A percentile compares a stretch with the other conserved stretches of the same genome.
Conservation (phyloP, 1,139 yeast genomes). For the Hanseniaspora sp. region DNA sequence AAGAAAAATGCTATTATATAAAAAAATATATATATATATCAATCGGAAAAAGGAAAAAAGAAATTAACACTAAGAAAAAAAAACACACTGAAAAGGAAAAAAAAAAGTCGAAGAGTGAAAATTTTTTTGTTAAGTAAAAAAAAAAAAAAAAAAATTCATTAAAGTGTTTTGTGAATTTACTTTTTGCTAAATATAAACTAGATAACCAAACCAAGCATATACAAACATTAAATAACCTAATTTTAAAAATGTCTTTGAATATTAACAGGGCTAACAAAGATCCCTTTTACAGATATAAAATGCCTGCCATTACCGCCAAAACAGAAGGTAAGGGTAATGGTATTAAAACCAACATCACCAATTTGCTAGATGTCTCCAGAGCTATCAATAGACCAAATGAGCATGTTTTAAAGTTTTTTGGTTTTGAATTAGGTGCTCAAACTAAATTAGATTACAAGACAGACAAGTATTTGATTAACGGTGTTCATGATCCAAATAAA, state of each 20-base stretch:
- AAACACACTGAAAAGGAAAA: background rate
- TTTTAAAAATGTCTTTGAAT: slow-evolving; percentile 67
- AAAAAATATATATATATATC: too few relatives aligned
- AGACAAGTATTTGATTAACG: slow-evolving; percentile 87
- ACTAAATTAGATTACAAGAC: slow-evolving; percentile 67
- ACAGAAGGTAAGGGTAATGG: slow-evolving; percentile 99
- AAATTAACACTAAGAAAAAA: background rate
- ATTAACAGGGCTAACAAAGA: slow-evolving; percentile 96
- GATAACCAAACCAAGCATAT: background rate
- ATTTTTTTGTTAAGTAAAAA: background rate
- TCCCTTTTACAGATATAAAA: slow-evolving; percentile 97
- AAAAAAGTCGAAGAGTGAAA: background rate
- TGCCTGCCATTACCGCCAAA: slow-evolving; percentile 96
- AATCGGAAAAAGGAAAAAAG: background rate
- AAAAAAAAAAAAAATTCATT: too few relatives aligned
- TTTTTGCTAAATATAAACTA: background rate
- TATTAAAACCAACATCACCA: slow-evolving; percentile 88
- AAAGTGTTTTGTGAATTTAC: too few relatives aligned
- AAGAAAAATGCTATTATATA: too few relatives aligned
- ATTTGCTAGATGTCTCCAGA: slow-evolving; percentile 85
- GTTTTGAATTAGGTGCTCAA: slow-evolving; percentile 95
- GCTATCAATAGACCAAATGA: slow-evolving; percentile 89
- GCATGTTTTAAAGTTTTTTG: slow-evolving; percentile 85
- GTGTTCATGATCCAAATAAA: slow-evolving; percentile 83
- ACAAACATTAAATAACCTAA: background rate